Conservation (phyloP, 2,329 filamentous ascomycete species). For the Paramyrothecium sp. region DNA sequence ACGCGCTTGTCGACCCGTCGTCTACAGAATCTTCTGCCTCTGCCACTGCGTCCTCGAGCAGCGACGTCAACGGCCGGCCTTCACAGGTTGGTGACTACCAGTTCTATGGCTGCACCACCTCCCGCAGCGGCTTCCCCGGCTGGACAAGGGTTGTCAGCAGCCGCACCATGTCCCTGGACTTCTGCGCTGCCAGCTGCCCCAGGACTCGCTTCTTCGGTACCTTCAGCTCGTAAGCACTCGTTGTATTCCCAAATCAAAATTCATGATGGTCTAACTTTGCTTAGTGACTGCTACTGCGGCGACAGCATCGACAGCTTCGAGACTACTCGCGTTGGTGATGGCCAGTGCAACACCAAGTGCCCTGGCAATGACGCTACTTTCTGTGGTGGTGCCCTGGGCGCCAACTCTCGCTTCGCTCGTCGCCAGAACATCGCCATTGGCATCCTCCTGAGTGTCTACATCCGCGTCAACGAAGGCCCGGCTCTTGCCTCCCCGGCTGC, state of each 20-base stretch:
- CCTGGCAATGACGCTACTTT: constrained; percentile 15
- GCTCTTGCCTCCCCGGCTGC: neutral
- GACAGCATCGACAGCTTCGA: constrained; percentile 7
- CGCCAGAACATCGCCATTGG: constrained; percentile 13
- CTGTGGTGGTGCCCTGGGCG: constrained; percentile 17
- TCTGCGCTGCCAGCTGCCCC: constrained; percentile 20
- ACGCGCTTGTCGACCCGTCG: neutral
- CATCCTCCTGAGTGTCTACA: constrained; percentile 17
- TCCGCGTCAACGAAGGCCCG: neutral
- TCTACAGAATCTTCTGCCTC: neutral
- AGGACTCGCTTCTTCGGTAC: constrained; percentile 22
- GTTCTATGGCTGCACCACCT: constrained; percentile 23
- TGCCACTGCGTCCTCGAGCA: neutral
- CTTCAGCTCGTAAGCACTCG: constrained; percentile 16
- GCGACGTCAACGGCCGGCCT: constrained; percentile 15
- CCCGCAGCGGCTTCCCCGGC: constrained; percentile 15
- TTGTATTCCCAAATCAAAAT: too few species aligned
- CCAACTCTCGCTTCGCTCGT: constrained; percentile 10
- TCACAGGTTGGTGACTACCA: constrained; percentile 14
- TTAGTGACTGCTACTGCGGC: constrained; percentile 19
- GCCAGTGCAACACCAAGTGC: constrained; percentile 15
- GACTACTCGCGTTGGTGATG: constrained; percentile 8
- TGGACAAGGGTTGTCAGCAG: constrained; percentile 14
- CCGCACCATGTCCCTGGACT: constrained; percentile 18
- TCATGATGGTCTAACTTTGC: neutral